These are phyloP conservation scores for Diaporthe aspalathi DNA, from an alignment of 2,329 filamentous ascomycete genomes.

Conservation along the genomic window DNA sequence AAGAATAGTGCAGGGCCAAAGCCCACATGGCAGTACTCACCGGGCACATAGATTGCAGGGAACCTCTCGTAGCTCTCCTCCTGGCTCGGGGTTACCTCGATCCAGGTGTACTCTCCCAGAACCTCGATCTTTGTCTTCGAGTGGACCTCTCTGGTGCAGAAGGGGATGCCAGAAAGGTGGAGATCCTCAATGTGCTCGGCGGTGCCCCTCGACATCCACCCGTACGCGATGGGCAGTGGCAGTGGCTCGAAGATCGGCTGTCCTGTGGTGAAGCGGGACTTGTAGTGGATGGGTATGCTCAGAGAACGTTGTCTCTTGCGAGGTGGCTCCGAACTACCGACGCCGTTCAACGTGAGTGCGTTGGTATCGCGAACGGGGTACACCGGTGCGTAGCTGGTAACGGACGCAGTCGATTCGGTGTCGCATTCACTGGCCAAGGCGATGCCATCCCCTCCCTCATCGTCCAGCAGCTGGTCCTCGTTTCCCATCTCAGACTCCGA, in stretches of 20 bases:
- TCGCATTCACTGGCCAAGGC: not conserved
- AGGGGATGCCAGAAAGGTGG: not conserved
- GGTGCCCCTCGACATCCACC: conserved; percentile 33
- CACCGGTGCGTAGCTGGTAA: no score
- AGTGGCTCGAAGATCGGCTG: not conserved
- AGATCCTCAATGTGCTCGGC: conserved; percentile 24
- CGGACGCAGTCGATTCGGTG: not conserved
- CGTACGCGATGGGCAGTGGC: conserved; percentile 17
- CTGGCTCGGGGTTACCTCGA: conserved; percentile 30
- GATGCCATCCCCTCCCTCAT: not conserved
- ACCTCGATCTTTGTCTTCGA: conserved; percentile 26
- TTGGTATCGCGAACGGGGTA: not conserved
- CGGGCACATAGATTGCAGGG: conserved; percentile 36
- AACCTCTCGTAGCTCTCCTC: not conserved
- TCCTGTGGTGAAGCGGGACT: not conserved
- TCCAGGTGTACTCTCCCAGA: conserved; percentile 36
- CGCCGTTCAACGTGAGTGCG: not conserved
- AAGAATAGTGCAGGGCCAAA: no score
- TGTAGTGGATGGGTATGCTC: conserved; percentile 7
- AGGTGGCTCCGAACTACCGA: not conserved
- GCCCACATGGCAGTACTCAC: not conserved
- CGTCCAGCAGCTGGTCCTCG: not conserved
- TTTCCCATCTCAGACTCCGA: not conserved
- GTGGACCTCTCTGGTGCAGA: not conserved
- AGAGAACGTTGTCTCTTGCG: conserved; percentile 5